Evolutionary conservation across 768 basidiomycete genomes (phyloP), one percentile per base, ranked within the genome.

Genomic region (Ephemerocybe angulata): DNA sequence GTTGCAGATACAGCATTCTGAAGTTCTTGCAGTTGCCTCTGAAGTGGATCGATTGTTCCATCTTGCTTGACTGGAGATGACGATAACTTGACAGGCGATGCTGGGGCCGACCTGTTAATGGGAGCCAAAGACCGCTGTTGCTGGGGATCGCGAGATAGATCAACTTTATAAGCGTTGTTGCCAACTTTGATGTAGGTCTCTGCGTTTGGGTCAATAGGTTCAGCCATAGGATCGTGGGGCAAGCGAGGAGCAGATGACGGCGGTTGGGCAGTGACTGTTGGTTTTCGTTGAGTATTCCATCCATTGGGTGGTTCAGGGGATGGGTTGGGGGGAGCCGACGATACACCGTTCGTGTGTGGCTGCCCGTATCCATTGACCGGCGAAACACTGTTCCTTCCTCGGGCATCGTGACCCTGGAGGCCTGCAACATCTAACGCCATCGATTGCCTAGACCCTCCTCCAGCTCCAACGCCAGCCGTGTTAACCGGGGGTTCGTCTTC

Each of bases 111-210:
- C 22, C 13, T 15, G 38, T 27, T 50, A 17, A 31, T 37, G 31
- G 38, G 22, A 50, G 52, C 17, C 19, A 27, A 13, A 28, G 60
- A 63, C 6, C 4, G 7, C 46, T 71, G 72, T 41, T 68, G 69
- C 60, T 87, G 86, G n/a, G 87, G 88, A 60, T 88, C 86, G 60
- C 75, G 80, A 46, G 65, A 73, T 17, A 80, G 77, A 67, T 90
- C 85, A 8, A 87, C 88, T 42, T 75, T 79, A 67, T 87, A 91
- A 1, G 85, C 76, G 48, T 81, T 80, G 29, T 74, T 71, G 1
- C 89, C 90, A 19, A 90, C 81, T 65, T 82, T 85, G 65, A 90
- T 84, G 65, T 78, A 88, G 3, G 82, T 85, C 59, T 84, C 78
- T 11, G 83, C 78, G 3, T 70, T 81, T 6, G 86, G 86, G 62